phyloP scores from a whole-genome alignment of 441 rosid genomes.

The Theobroma grandiflorum region DNA sequence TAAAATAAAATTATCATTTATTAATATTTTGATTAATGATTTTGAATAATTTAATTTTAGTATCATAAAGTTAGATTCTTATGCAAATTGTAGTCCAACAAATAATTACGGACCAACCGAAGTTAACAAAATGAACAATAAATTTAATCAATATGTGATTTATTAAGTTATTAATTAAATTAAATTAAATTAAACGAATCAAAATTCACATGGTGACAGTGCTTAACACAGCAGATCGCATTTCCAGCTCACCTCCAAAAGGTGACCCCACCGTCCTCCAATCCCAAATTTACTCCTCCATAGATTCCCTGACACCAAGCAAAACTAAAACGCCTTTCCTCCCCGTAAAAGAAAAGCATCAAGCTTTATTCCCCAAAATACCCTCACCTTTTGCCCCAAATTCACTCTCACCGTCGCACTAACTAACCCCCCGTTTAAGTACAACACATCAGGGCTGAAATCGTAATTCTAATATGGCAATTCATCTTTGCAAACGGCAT shows the following conservation, averaged over 20 bases:
- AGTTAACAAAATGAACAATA: too few relatives aligned
- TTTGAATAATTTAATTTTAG: too few relatives aligned
- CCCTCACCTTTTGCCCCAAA: neutral
- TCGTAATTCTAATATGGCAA: neutral
- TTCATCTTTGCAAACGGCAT: neutral
- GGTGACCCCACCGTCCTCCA: neutral
- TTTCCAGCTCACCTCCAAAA: neutral
- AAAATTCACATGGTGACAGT: too few relatives aligned
- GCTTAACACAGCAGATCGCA: too few relatives aligned
- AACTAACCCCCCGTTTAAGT: neutral
- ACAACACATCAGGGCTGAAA: constrained; percentile 6
- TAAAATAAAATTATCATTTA: too few relatives aligned
- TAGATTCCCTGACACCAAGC: constrained; percentile 25
- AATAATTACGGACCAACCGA: too few relatives aligned
- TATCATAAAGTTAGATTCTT: too few relatives aligned
- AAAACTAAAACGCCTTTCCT: constrained; percentile 16
- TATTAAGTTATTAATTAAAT: too few relatives aligned
- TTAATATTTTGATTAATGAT: too few relatives aligned
- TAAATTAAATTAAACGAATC: too few relatives aligned
- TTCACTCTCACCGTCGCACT: neutral
- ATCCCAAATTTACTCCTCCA: constrained; percentile 12
- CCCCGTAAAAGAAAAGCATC: constrained; percentile 13
- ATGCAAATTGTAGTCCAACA: too few relatives aligned
- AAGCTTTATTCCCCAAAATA: neutral
- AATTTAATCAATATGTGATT: too few relatives aligned